Percentiles rank a stretch among this genome's conserved stretches.
Evolutionary conservation across 768 basidiomycete species (phyloP).

Genomic region (Galerina marginata): DNA sequence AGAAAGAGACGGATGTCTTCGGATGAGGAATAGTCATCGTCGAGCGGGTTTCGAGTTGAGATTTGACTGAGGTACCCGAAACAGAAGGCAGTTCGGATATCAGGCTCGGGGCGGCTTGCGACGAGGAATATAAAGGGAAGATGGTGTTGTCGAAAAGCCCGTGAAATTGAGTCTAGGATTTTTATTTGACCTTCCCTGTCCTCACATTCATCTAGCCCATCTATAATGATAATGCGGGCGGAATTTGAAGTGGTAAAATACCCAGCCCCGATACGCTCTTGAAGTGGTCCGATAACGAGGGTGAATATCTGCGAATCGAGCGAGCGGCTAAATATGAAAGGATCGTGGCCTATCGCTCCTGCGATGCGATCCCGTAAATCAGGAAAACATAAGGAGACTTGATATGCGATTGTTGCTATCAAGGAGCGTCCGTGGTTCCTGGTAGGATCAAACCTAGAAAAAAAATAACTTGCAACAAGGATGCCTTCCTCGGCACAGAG

Average conservation of each 20-base stretch:
- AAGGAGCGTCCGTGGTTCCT: background rate
- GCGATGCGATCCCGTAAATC: background rate
- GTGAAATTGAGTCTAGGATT: background rate
- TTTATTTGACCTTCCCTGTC: background rate
- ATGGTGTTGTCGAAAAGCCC: background rate
- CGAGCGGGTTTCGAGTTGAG: background rate
- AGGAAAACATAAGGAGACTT: background rate
- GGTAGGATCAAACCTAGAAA: background rate
- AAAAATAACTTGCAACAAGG: background rate
- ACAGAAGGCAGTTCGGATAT: slow-evolving; percentile 5
- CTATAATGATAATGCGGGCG: slow-evolving; percentile 8
- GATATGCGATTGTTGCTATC: background rate
- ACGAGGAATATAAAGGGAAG: slow-evolving; percentile 13
- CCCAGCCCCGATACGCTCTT: background rate
- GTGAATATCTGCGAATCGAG: background rate
- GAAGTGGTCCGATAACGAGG: slow-evolving; percentile 3
- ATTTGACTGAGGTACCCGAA: no score
- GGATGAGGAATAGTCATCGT: slow-evolving; percentile 1
- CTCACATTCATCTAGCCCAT: slow-evolving; percentile 18
- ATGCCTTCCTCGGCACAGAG: background rate
- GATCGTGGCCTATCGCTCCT: background rate
- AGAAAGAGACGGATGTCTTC: slow-evolving; percentile 15
- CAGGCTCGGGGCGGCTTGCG: slow-evolving; percentile 9
- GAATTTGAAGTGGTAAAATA: background rate
- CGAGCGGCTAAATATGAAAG: background rate